A percentile compares a stretch with the other conserved stretches of the same genome.
Conservation (phyloP, 176 grass and related monocot genomes). For the Ananas comosus region DNA sequence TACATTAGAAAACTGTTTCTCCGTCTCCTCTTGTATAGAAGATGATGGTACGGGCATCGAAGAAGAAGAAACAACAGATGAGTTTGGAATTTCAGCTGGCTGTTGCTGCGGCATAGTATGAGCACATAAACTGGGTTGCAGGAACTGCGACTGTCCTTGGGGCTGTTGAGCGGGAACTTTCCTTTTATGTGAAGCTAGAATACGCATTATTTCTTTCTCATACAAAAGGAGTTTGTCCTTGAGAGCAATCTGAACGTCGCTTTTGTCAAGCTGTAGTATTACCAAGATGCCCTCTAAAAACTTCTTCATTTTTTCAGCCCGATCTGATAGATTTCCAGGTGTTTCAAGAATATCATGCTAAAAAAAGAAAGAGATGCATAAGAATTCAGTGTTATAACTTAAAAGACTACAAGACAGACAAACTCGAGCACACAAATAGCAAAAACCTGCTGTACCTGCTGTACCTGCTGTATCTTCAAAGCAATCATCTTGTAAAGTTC, state of each 20-base stretch:
- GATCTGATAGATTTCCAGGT: slow-evolving; percentile 32
- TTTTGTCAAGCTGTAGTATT: slow-evolving; percentile 43
- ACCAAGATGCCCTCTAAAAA: slow-evolving; percentile 52
- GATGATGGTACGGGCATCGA: slow-evolving; percentile 61
- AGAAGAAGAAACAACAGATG: slow-evolving; percentile 73
- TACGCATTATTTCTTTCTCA: slow-evolving; percentile 51
- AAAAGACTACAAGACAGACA: neutral
- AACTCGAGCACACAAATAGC: neutral
- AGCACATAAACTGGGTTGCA: slow-evolving; percentile 23
- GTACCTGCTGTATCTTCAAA: slow-evolving; percentile 55
- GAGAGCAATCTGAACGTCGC: slow-evolving; percentile 30
- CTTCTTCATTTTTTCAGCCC: slow-evolving; percentile 54
- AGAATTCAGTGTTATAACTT: neutral
- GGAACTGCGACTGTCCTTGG: slow-evolving; percentile 34
- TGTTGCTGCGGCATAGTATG: slow-evolving; percentile 42
- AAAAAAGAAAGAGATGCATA: neutral
- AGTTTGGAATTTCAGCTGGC: slow-evolving; percentile 38
- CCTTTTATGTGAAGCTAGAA: slow-evolving; percentile 52
- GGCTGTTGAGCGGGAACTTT: slow-evolving; percentile 26
- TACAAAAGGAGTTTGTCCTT: slow-evolving; percentile 44
- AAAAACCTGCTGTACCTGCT: slow-evolving; percentile 22
- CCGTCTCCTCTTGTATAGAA: slow-evolving; percentile 66
- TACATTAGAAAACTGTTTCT: slow-evolving; percentile 54
- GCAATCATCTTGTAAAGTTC: slow-evolving; percentile 57
- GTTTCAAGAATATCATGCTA: slow-evolving; percentile 36